Evolutionary conservation across 1,284 basidiomycete species (phyloP).

Genomic region (Mycena citricolor): DNA sequence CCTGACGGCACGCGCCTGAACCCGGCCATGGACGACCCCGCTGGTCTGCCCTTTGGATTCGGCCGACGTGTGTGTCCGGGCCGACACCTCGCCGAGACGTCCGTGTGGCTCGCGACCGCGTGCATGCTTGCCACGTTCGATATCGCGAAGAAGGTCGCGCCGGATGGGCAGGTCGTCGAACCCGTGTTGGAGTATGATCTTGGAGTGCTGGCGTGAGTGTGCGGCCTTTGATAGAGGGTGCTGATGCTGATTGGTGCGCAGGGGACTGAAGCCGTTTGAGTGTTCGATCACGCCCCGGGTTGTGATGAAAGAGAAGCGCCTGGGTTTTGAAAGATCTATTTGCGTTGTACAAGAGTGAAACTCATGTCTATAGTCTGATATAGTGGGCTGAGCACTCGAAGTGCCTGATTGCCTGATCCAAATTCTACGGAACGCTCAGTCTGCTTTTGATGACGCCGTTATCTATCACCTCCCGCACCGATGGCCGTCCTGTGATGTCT

Average conservation of each 20-base stretch:
- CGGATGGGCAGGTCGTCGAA: not conserved
- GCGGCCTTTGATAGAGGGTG: not conserved
- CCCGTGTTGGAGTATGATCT: not conserved
- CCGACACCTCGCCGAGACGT: conserved; percentile 36
- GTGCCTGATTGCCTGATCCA: too few relatives aligned
- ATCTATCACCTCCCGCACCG: conserved; percentile 30
- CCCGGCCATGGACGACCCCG: too few relatives aligned
- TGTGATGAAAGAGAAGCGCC: too few relatives aligned
- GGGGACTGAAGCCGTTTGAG: conserved; percentile 24
- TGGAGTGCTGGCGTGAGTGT: not conserved
- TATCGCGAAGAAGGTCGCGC: too few relatives aligned
- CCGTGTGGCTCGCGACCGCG: conserved; percentile 36
- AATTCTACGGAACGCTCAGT: too few relatives aligned
- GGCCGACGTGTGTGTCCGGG: conserved; percentile 36
- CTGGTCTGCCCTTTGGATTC: conserved; percentile 34
- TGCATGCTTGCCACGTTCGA: conserved; percentile 37
- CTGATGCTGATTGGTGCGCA: too few relatives aligned
- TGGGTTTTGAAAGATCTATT: too few relatives aligned
- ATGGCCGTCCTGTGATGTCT: not conserved
- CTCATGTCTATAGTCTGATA: too few relatives aligned
- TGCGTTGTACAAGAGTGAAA: too few relatives aligned
- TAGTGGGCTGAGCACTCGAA: too few relatives aligned
- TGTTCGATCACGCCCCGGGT: conserved; percentile 23
- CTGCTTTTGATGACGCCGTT: too few relatives aligned
- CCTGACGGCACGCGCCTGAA: conserved; percentile 25